Evolutionary conservation across 2,329 filamentous ascomycete genomes (phyloP), one percentile per base, ranked within the genome.

Genomic region (Capronia americana): DNA sequence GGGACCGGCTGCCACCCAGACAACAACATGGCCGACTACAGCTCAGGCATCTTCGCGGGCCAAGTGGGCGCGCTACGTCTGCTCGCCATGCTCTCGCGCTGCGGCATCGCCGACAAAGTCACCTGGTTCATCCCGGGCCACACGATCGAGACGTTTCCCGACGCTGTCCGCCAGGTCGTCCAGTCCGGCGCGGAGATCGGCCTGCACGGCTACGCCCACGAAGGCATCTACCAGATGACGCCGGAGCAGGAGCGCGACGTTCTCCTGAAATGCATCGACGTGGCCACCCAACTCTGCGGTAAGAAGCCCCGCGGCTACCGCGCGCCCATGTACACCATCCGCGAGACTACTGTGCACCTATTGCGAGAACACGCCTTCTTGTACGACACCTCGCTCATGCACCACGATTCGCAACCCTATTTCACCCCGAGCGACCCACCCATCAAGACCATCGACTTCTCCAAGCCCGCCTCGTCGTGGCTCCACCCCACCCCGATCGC

Each of bases 171-270:
- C 41, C 30, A 68, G 63, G 64, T 69, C 14, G 64, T 67, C 41
- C 51, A 69, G 28, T 67, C 64, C 11, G 67, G 67, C 5, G 67
- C 67, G 7, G 67, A 69, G 30, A 56, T 86, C 66, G 86, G 86
- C 3, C 80, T 88, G 12, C 88, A 90, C 66, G 89, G 88, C 17
- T 92, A 92, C 77, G 87, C 86, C 0, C 89, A 92, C 70, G 89
- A 92, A 74, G 91, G 91, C 69, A 88, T 90, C 0, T 83, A 82
- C 10, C 86, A 88, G 59, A 90, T 92, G 87, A 90, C 84, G 0
- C 75, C 90, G 1, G 88, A 91, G 73, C 90, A 93, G 78, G 90
- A 93, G 75, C 84, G 84, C 11, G 89, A 90, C 60, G 87, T 93
- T 2, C 83, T 94, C 5, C 88, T 90, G 73, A 91, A 91, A 77